Evolutionary conservation across 2,329 filamentous ascomycete genomes (phyloP).

Genomic region (Geosmithia flava): DNA sequence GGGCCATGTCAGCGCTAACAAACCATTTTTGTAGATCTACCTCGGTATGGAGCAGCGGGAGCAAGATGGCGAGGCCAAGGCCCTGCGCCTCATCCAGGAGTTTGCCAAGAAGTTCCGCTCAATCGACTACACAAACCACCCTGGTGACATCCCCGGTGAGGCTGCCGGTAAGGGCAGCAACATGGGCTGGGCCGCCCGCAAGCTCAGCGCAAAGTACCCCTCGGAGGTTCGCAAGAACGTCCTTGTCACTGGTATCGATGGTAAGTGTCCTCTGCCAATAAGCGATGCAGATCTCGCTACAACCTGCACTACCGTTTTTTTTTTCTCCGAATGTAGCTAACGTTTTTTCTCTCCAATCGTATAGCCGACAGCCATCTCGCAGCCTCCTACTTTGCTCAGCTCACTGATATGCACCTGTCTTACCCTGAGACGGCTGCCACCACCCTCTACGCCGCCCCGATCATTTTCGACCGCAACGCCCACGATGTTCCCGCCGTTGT

Average conservation of each 20-base stretch:
- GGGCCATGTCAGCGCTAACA: constrained; percentile 2
- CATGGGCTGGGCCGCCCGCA: constrained; percentile 56
- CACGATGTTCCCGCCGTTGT: constrained; percentile 55
- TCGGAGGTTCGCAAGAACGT: constrained; percentile 43
- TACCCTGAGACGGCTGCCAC: constrained; percentile 47
- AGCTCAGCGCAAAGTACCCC: constrained; percentile 49
- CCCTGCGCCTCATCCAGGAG: constrained; percentile 45
- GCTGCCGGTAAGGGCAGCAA: constrained; percentile 67
- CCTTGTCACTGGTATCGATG: constrained; percentile 60
- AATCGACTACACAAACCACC: constrained; percentile 57
- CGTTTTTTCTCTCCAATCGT: constrained; percentile 2
- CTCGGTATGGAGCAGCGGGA: constrained; percentile 64
- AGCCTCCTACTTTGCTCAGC: constrained; percentile 52
- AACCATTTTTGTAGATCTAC: constrained; percentile 39
- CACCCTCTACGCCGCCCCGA: constrained; percentile 56
- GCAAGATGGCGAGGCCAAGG: constrained; percentile 46
- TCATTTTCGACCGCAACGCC: constrained; percentile 64
- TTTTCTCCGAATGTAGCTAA: neutral
- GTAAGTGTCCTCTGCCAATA: constrained; percentile 29
- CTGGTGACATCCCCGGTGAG: constrained; percentile 51
- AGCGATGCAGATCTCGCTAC: neutral
- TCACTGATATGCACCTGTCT: constrained; percentile 49
- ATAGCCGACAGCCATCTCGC: constrained; percentile 60
- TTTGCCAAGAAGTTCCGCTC: constrained; percentile 54
- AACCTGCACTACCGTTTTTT: neutral